These are phyloP conservation scores for Ceratobasidium sp. DNA, from an alignment of 1,284 basidiomycete species.

Conservation along the genomic window DNA sequence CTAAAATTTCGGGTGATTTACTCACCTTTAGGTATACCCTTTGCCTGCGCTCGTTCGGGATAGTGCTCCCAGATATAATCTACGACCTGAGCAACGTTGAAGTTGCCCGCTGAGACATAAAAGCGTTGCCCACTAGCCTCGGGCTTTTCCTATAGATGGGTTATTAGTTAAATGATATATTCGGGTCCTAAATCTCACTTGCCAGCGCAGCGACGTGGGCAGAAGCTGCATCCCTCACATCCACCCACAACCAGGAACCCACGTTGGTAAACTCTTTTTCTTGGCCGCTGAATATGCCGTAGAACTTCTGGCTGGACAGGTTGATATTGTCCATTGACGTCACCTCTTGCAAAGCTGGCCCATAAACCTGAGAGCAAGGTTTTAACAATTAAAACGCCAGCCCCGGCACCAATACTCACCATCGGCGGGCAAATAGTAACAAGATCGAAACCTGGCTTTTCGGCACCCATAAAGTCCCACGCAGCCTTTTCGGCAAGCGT, in stretches of 20 bases:
- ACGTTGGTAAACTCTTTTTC: background rate
- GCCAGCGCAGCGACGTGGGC: constrained; percentile 22
- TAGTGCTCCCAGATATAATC: constrained; percentile 46
- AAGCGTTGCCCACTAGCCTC: constrained; percentile 34
- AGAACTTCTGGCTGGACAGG: background rate
- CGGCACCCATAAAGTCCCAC: constrained; percentile 47
- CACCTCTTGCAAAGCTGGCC: constrained; percentile 31
- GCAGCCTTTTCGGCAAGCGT: constrained; percentile 51
- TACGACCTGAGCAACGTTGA: constrained; percentile 38
- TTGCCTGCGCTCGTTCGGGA: constrained; percentile 33
- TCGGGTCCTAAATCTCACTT: background rate
- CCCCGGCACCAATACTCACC: constrained; percentile 33
- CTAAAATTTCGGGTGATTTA: background rate
- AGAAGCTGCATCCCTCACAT: background rate
- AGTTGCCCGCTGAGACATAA: constrained; percentile 29
- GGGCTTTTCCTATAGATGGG: constrained; percentile 24
- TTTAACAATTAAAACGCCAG: too few relatives aligned
- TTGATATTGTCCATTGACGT: constrained; percentile 4
- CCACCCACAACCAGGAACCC: background rate
- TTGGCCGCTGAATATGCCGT: background rate
- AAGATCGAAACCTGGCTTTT: constrained; percentile 46
- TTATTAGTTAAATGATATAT: background rate
- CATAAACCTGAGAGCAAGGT: background rate
- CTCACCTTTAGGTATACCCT: constrained; percentile 40
- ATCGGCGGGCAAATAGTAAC: constrained; percentile 46